These are phyloP conservation scores for Cordyceps fumosorosea DNA, from an alignment of 2,329 filamentous ascomycete species.

Conservation along the genomic window DNA sequence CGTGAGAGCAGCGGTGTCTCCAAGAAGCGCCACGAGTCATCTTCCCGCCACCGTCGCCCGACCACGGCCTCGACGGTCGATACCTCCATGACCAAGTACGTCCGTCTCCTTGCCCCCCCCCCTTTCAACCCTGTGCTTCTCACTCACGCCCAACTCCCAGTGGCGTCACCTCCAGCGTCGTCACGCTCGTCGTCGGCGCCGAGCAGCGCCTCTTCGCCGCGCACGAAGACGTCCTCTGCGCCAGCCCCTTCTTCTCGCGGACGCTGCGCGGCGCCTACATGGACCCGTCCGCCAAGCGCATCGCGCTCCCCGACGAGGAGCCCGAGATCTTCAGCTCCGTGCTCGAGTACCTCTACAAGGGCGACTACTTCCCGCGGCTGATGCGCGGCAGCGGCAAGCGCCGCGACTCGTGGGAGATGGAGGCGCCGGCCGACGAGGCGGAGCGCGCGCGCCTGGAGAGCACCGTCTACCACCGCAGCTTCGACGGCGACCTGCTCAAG, in stretches of 20 bases:
- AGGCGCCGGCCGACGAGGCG: conserved; percentile 44
- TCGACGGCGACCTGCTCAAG: conserved; percentile 66
- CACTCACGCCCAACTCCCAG: conserved; percentile 27
- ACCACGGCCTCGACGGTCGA: conserved; percentile 41
- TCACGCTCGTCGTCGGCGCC: conserved; percentile 74
- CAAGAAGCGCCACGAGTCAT: conserved; percentile 47
- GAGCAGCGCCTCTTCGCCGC: conserved; percentile 85
- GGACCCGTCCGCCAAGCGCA: conserved; percentile 50
- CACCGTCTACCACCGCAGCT: conserved; percentile 60
- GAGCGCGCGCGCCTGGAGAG: conserved; percentile 46
- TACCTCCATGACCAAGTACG: conserved; percentile 39
- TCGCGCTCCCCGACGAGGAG: conserved; percentile 76
- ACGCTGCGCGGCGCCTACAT: conserved; percentile 30
- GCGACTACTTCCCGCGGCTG: conserved; percentile 82
- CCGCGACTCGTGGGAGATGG: conserved; percentile 74
- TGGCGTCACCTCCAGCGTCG: conserved; percentile 58
- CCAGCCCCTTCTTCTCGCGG: conserved; percentile 67
- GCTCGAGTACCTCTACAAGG: conserved; percentile 89
- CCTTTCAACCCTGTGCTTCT: not conserved
- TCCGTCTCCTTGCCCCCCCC: conserved; percentile 10
- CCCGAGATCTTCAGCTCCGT: conserved; percentile 87
- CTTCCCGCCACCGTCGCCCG: conserved; percentile 35
- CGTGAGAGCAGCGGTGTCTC: conserved; percentile 46
- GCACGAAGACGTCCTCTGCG: conserved; percentile 75
- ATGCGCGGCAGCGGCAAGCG: conserved; percentile 82